Percentiles rank a stretch among this genome's conserved stretches.
These are phyloP conservation scores for Darksidea phi DNA, from an alignment of 495 filamentous ascomycete species.

Conservation along the genomic window DNA sequence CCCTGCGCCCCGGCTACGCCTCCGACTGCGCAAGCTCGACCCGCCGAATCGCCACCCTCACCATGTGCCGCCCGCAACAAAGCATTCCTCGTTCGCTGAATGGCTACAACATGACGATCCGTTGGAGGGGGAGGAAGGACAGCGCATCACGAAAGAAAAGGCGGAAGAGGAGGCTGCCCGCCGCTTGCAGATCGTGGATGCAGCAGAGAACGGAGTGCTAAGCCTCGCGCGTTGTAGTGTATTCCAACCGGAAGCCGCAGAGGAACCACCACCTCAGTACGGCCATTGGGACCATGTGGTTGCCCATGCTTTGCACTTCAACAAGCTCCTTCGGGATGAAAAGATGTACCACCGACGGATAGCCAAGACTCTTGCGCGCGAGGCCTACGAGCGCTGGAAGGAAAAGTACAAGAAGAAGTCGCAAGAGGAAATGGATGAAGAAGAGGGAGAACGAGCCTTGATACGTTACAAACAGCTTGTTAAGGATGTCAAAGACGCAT, in stretches of 20 bases:
- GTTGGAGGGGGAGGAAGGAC: conserved; percentile 45
- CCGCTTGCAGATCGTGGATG: conserved; percentile 64
- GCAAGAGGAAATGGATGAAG: conserved; percentile 63
- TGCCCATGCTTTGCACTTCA: conserved; percentile 76
- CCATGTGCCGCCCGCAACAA: conserved; percentile 49
- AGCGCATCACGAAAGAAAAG: conserved; percentile 56
- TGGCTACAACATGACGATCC: conserved; percentile 55
- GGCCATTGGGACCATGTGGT: conserved; percentile 82
- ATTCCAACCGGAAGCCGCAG: conserved; percentile 73
- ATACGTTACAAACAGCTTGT: conserved; percentile 64
- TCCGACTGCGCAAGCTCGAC: conserved; percentile 25
- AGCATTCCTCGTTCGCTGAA: conserved; percentile 55
- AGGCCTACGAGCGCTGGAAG: conserved; percentile 57
- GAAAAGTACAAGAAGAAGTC: conserved; percentile 64
- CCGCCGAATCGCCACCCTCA: conserved; percentile 47
- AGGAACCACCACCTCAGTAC: conserved; percentile 72
- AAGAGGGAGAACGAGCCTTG: conserved; percentile 45
- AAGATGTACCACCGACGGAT: conserved; percentile 64
- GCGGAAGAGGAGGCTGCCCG: conserved; percentile 55
- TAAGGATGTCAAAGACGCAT: conserved; percentile 69
- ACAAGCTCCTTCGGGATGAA: conserved; percentile 73
- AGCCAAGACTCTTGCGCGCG: conserved; percentile 63
- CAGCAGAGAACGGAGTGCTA: conserved; percentile 69
- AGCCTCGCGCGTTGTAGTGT: conserved; percentile 68
- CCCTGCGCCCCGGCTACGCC: conserved; percentile 23